Evolutionary conservation across 2,329 filamentous ascomycete genomes (phyloP).

Genomic region (Fusarium illudens): DNA sequence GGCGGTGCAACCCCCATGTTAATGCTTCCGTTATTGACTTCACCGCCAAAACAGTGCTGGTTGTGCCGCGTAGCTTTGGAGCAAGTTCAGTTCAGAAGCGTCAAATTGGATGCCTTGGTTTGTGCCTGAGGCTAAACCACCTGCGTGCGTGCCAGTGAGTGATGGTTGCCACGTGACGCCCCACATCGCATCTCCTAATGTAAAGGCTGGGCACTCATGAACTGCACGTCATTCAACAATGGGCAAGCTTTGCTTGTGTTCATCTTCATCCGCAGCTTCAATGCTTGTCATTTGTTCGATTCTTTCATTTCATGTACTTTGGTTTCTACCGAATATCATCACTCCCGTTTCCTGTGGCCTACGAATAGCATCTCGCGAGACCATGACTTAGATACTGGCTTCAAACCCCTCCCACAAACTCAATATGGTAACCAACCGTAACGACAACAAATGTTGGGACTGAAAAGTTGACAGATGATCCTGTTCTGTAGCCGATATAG

Average conservation of each 20-base stretch:
- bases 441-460: background rate
- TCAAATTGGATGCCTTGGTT: background rate
- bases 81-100: background rate
- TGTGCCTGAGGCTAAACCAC: conserved; percentile 20
- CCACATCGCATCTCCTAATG: background rate
- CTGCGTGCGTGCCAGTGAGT: conserved; percentile 1
- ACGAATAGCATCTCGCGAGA: background rate
- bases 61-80: background rate
- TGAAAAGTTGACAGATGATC: background rate
- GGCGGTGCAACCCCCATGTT: background rate
- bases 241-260: background rate
- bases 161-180: background rate
- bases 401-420: background rate
- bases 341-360: background rate
- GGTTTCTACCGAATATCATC: background rate
- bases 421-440: background rate
- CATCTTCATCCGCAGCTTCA: background rate
- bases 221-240: background rate
- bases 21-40: background rate
- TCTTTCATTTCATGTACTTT: background rate
- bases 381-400: background rate
- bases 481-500: background rate
- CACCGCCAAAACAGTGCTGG: conserved; percentile 1
- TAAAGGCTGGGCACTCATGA: background rate
- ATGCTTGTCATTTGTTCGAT: background rate